phyloP scores from a whole-genome alignment of 352 stramenopile species.

The Phytophthora tentaculata region DNA sequence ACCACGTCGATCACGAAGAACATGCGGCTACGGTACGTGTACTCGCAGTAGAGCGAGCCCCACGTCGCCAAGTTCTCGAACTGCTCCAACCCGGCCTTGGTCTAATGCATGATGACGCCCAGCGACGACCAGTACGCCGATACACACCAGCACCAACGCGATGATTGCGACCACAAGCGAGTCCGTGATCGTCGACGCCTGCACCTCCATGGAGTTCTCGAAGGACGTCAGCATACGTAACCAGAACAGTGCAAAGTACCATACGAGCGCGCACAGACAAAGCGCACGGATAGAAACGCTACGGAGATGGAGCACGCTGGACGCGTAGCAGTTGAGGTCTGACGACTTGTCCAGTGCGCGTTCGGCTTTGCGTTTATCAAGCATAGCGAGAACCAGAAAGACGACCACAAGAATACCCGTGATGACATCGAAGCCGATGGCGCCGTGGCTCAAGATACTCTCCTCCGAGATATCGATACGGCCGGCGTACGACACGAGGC shows the following conservation, averaged over 20 bases:
- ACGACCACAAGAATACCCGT: constrained; percentile 50
- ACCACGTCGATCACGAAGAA: no score
- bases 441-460: no score
- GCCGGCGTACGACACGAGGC: constrained; percentile 64
- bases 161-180: no score
- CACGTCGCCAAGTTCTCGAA: no score
- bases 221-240: constrained; percentile 67
- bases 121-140: constrained; percentile 50
- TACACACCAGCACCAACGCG: no score
- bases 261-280: constrained; percentile 63
- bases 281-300: constrained; percentile 67
- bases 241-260: no score
- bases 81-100: no score
- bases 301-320: constrained; percentile 51
- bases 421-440: constrained; percentile 57
- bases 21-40: no score
- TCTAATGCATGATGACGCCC: constrained; percentile 59
- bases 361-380: constrained; percentile 64
- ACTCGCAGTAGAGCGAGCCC: no score
- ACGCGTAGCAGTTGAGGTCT: constrained; percentile 43
- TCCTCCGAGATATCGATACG: no score
- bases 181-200: constrained; percentile 27
- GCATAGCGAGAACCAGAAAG: no score
- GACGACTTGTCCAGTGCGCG: constrained; percentile 43
- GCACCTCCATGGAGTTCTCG: no score